Conservation (phyloP, 2,329 filamentous ascomycete genomes). For the Paecilomyces fulvus region DNA sequence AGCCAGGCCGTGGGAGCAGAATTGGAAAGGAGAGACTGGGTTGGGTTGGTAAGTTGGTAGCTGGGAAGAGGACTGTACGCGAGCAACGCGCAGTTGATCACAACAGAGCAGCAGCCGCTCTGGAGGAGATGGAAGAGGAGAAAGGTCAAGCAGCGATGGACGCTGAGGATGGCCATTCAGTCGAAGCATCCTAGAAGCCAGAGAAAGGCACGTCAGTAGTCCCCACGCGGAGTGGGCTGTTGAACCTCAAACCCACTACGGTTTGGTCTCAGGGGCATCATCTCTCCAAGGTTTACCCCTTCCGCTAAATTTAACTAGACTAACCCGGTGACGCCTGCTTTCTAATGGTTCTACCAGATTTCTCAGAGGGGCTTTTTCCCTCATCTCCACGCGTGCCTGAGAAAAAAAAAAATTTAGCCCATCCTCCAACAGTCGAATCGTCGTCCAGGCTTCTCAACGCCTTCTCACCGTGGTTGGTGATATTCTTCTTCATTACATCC, state of each 20-base stretch:
- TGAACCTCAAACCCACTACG: background rate
- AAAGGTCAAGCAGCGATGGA: background rate
- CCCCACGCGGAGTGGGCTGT: background rate
- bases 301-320: background rate
- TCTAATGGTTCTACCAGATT: background rate
- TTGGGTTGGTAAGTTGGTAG: background rate
- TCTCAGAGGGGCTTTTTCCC: background rate
- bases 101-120: background rate
- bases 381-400: background rate
- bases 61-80: background rate
- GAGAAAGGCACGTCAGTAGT: background rate
- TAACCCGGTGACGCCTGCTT: background rate
- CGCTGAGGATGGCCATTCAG: background rate
- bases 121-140: background rate
- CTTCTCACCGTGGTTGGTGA: background rate
- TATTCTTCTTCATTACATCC: background rate
- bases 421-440: no score
- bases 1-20: conserved; percentile 2
- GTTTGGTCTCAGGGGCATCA: background rate
- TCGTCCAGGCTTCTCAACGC: no score
- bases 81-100: background rate
- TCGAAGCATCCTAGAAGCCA: background rate
- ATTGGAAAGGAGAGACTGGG: background rate
- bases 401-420: no score
- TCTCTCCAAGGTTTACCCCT: background rate